These are phyloP conservation scores for Pneumocystis murina DNA, from an alignment of 1,139 yeast genomes.

Conservation along the genomic window DNA sequence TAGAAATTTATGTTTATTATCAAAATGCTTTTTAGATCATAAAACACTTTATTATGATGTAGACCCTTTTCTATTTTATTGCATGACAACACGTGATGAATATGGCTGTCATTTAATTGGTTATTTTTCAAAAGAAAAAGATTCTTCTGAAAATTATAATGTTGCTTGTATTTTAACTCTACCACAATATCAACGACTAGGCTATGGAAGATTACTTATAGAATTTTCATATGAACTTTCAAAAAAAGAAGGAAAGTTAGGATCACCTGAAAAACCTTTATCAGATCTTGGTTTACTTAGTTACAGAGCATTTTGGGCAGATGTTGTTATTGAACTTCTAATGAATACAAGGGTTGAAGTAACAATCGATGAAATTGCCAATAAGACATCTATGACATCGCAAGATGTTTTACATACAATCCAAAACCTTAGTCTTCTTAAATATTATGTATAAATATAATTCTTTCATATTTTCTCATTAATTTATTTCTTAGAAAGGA, in stretches of 20 bases:
- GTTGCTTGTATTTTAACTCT: constrained; percentile 91
- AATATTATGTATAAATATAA: constrained; percentile 30
- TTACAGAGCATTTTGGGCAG: constrained; percentile 95
- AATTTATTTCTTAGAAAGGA: constrained; percentile 46
- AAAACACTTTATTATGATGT: constrained; percentile 93
- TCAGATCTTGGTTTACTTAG: constrained; percentile 87
- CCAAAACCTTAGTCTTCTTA: constrained; percentile 74
- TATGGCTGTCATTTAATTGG: constrained; percentile 93
- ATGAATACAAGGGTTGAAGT: constrained; percentile 57
- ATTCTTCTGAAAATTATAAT: constrained; percentile 87
- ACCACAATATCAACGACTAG: constrained; percentile 92
- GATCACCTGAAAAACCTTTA: constrained; percentile 94
- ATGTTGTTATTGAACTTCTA: constrained; percentile 58
- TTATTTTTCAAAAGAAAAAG: constrained; percentile 90
- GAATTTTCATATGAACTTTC: constrained; percentile 88
- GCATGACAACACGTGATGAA: constrained; percentile 81
- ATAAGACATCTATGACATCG: constrained; percentile 85
- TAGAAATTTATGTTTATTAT: constrained; percentile 74
- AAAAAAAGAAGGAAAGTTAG: constrained; percentile 71
- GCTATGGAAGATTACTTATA: constrained; percentile 79
- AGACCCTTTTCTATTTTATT: constrained; percentile 87
- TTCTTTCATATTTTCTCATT: not conserved
- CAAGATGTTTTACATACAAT: constrained; percentile 88
- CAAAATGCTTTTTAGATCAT: constrained; percentile 83
- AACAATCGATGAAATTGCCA: constrained; percentile 83